These are phyloP conservation scores for Sporothrix euskadiensis DNA, from an alignment of 2,329 filamentous ascomycete species.

Conservation along the genomic window DNA sequence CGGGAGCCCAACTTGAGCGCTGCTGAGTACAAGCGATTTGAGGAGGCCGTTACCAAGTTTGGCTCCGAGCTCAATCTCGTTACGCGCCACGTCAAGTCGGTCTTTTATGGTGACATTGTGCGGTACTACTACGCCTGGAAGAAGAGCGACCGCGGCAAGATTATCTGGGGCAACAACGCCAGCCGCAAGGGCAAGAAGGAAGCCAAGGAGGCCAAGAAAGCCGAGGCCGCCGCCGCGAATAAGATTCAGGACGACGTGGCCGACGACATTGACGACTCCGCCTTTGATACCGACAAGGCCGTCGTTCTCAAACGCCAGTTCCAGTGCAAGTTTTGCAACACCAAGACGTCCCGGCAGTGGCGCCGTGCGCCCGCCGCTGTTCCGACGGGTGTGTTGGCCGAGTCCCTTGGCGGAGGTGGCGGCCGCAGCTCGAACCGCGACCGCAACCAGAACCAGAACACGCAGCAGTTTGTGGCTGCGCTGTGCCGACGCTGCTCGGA, in stretches of 20 bases:
- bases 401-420: conserved; percentile 63
- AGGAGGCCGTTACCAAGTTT: conserved; percentile 85
- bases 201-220: conserved; percentile 73
- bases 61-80: conserved; percentile 87
- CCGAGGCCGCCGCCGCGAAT: conserved; percentile 62
- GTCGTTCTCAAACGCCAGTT: conserved; percentile 76
- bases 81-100: conserved; percentile 80
- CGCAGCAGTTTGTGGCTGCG: conserved; percentile 68
- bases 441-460: conserved; percentile 55
- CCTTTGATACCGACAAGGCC: conserved; percentile 89
- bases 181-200: conserved; percentile 90
- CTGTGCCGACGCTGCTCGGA: conserved; percentile 88
- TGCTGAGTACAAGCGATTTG: conserved; percentile 83
- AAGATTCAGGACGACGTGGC: conserved; percentile 91
- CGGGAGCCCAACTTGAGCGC: conserved; percentile 81
- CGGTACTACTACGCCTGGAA: conserved; percentile 99
- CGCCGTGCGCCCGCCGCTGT: conserved; percentile 78
- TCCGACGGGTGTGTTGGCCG: conserved; percentile 35
- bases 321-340: conserved; percentile 89
- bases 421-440: conserved; percentile 72
- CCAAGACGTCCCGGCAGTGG: conserved; percentile 83
- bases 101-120: conserved; percentile 77
- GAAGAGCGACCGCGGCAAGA: conserved; percentile 79
- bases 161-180: conserved; percentile 87
- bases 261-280: conserved; percentile 89